These are phyloP conservation scores for Nemania diffusa DNA, from an alignment of 2,329 filamentous ascomycete genomes.

Conservation along the genomic window DNA sequence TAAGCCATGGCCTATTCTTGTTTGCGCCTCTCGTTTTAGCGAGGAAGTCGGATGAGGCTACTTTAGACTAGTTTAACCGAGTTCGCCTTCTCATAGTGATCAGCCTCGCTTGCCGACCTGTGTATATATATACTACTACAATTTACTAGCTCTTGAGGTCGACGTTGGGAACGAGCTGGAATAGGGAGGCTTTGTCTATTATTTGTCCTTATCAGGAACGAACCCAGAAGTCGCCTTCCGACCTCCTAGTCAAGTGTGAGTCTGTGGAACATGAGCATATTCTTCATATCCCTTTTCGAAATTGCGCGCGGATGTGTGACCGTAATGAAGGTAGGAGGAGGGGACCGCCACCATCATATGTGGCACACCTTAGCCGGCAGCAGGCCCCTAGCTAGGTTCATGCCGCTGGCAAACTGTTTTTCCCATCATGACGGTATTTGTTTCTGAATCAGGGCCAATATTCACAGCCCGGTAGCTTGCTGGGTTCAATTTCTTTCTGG, in stretches of 20 bases:
- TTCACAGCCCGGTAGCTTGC: slow-evolving; percentile 14
- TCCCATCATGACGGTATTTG: slow-evolving; percentile 15
- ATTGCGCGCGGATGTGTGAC: slow-evolving; percentile 29
- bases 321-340: slow-evolving; percentile 26
- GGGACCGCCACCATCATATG: slow-evolving; percentile 25
- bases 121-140: not conserved
- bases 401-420: slow-evolving; percentile 5
- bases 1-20: not conserved
- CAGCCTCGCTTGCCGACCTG: not conserved
- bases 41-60: not conserved
- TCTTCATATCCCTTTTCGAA: slow-evolving; percentile 16
- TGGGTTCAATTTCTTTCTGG: slow-evolving; percentile 8
- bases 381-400: slow-evolving; percentile 14
- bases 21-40: not conserved
- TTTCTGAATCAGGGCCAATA: slow-evolving; percentile 27
- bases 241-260: slow-evolving; percentile 17
- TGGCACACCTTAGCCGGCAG: slow-evolving; percentile 22
- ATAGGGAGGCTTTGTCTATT: not conserved
- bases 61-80: not conserved
- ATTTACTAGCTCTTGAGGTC: not conserved
- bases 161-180: not conserved
- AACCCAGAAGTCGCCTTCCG: not conserved
- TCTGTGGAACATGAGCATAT: slow-evolving; percentile 29
- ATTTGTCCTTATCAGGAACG: slow-evolving; percentile 18
- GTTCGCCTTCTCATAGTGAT: not conserved